phyloP scores from a whole-genome alignment of 2,329 filamentous ascomycete genomes.

The Cladosporium austrohemisphaericum region DNA sequence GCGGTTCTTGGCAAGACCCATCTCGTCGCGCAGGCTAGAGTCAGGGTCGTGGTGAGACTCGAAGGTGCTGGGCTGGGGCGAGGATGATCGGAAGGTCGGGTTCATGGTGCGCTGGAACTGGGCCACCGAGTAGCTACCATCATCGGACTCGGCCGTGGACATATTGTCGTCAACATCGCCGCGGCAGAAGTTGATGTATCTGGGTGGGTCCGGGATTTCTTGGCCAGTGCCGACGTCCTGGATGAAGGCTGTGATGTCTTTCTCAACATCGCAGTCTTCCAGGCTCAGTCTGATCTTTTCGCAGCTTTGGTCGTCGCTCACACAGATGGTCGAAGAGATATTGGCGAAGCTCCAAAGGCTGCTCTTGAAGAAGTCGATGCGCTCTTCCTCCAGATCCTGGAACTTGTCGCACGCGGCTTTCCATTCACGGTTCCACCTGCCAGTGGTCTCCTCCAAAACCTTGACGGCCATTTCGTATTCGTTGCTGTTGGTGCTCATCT shows the following conservation, averaged over 20 bases:
- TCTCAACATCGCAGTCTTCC: constrained; percentile 94
- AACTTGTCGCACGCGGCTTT: constrained; percentile 97
- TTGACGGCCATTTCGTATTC: constrained; percentile 95
- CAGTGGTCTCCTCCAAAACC: constrained; percentile 88
- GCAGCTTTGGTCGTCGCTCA: constrained; percentile 90
- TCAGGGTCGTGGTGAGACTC: constrained; percentile 89
- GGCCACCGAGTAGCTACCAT: constrained; percentile 87
- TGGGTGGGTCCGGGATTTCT: constrained; percentile 94
- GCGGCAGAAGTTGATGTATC: constrained; percentile 97
- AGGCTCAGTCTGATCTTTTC: constrained; percentile 92
- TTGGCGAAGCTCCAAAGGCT: constrained; percentile 98
- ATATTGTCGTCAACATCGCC: constrained; percentile 76
- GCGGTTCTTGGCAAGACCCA: constrained; percentile 52
- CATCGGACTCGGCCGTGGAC: constrained; percentile 74
- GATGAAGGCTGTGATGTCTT: constrained; percentile 88
- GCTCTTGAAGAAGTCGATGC: constrained; percentile 94
- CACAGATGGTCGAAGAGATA: constrained; percentile 92
- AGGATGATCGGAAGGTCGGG: constrained; percentile 90
- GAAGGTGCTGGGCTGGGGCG: constrained; percentile 87
- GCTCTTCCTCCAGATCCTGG: constrained; percentile 95
- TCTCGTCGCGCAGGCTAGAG: constrained; percentile 65
- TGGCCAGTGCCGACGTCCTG: constrained; percentile 85
- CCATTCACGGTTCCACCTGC: constrained; percentile 96
- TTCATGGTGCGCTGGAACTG: constrained; percentile 96
- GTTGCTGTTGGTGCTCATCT: constrained; percentile 81